phyloP scores from a whole-genome alignment of 148 eudicot genomes.

The Pharnaceum exiguum region DNA sequence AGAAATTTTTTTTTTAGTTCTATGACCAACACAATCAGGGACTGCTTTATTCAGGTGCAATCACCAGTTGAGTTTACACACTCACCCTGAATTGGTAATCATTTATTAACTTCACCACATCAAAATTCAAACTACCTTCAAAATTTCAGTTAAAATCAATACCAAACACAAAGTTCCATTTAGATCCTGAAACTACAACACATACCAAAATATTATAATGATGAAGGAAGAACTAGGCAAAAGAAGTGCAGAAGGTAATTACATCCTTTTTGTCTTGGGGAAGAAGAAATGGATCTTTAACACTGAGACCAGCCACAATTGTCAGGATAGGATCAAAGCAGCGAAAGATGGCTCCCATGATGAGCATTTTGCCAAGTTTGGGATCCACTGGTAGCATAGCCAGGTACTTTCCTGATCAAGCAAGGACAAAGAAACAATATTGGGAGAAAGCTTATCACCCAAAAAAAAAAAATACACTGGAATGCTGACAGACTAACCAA shows the following conservation, averaged over 20 bases:
- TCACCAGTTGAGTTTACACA: too few species aligned
- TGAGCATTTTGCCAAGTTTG: slow-evolving; percentile 94
- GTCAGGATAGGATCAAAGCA: slow-evolving; percentile 97
- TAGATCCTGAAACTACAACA: too few species aligned
- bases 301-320: slow-evolving; percentile 95
- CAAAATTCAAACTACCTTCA: neutral
- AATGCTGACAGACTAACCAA: slow-evolving; percentile 50
- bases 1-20: too few species aligned
- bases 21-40: too few species aligned
- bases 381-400: slow-evolving; percentile 97
- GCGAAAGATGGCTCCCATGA: slow-evolving; percentile 93
- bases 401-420: slow-evolving; percentile 64
- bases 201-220: too few species aligned
- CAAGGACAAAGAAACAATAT: slow-evolving; percentile 10
- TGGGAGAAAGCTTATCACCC: slow-evolving; percentile 11
- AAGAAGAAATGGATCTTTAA: slow-evolving; percentile 97
- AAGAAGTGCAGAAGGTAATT: slow-evolving; percentile 21
- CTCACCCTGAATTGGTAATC: too few species aligned
- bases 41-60: too few species aligned
- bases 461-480: neutral
- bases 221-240: neutral
- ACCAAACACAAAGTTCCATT: too few species aligned
- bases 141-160: too few species aligned
- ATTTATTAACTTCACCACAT: too few species aligned
- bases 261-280: slow-evolving; percentile 98